Evolutionary conservation across 306 rosid species (phyloP).

Genomic region (Prunus davidiana): DNA sequence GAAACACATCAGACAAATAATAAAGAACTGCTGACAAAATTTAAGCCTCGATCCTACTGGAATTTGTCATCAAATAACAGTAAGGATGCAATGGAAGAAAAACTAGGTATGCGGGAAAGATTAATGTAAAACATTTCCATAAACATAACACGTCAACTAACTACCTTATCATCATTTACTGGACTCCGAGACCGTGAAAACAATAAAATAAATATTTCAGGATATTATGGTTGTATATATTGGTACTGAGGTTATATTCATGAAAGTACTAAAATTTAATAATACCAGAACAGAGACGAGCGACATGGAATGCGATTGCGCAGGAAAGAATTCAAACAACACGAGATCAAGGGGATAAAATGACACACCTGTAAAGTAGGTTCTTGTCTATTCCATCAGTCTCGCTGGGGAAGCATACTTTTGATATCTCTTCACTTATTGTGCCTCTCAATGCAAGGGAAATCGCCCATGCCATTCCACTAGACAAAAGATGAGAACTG

Average conservation of each 20-base stretch:
- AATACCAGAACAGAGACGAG: not conserved
- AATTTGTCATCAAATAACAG: not conserved
- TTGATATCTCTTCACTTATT: constrained; percentile 63
- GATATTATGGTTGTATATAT: not conserved
- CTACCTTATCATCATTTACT: not conserved
- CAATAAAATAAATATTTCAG: not conserved
- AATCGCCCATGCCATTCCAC: constrained; percentile 86
- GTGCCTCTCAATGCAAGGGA: constrained; percentile 63
- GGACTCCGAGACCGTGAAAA: not conserved
- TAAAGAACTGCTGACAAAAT: not conserved
- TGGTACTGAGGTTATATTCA: not conserved
- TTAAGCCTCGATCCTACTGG: not conserved
- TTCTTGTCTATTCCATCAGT: constrained; percentile 41
- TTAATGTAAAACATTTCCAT: not conserved
- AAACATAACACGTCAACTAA: not conserved
- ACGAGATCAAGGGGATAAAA: constrained; percentile 16
- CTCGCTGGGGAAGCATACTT: constrained; percentile 40
- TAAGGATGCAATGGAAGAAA: not conserved
- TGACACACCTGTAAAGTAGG: constrained; percentile 73
- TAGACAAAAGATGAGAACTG: constrained; percentile 44
- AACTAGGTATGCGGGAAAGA: no score
- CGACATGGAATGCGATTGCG: not conserved
- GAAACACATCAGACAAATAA: not conserved
- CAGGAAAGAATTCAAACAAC: not conserved
- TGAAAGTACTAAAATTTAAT: not conserved